A percentile compares a stretch with the other conserved stretches of the same genome.
phyloP scores from a whole-genome alignment of 139 green algal genomes.

The Astrephomene gubernaculifera region DNA sequence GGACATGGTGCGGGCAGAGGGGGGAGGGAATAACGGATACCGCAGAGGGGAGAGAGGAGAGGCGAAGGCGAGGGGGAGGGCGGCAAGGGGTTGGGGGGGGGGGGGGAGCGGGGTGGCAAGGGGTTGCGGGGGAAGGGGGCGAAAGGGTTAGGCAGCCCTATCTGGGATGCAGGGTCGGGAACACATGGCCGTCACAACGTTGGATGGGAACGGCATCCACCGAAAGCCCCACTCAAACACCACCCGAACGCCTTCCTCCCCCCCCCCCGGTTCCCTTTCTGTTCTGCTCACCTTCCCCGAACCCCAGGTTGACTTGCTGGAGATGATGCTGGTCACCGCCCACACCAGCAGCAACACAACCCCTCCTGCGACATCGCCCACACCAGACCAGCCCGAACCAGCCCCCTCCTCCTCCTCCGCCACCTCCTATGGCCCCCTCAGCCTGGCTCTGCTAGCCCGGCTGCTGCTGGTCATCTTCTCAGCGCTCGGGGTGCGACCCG shows the following conservation, averaged over 20 bases:
- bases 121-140: too few relatives aligned
- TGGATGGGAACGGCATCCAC: not conserved
- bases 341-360: too few relatives aligned
- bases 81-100: not conserved
- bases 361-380: not conserved
- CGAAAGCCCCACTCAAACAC: not conserved
- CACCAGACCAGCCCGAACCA: not conserved
- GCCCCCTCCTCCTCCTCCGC: not conserved
- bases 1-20: constrained; percentile 25
- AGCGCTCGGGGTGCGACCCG: not conserved
- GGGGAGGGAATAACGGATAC: too few relatives aligned
- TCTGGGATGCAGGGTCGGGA: too few relatives aligned
- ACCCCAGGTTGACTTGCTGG: constrained; percentile 14
- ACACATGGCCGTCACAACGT: too few relatives aligned
- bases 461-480: constrained; percentile 24
- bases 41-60: not conserved
- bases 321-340: not conserved
- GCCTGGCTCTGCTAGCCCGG: not conserved
- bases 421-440: not conserved
- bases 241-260: too few relatives aligned
- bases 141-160: too few relatives aligned
- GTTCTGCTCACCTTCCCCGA: not conserved
- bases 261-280: not conserved
- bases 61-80: not conserved
- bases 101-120: too few relatives aligned